Conservation (phyloP, 371 early-diverging fungal species). For the Mortierella sp. region DNA sequence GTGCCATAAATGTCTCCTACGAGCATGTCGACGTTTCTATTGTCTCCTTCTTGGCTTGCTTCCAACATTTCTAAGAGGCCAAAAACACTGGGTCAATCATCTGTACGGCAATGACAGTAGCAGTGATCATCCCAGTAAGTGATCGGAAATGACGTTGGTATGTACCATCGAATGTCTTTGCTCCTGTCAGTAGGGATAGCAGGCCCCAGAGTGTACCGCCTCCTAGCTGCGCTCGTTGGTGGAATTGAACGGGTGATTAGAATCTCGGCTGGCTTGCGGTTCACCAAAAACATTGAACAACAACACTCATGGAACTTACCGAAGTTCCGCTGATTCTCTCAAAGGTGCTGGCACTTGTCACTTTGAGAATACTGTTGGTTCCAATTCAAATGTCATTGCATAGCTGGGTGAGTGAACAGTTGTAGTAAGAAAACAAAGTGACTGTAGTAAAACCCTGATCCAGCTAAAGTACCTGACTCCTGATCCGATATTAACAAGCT, state of each 20-base stretch:
- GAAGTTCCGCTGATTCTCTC: conserved; percentile 94
- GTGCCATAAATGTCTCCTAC: conserved; percentile 98
- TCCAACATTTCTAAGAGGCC: conserved; percentile 87
- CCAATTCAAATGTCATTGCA: not conserved
- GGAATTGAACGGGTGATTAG: too few relatives aligned
- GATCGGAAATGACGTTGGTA: too few relatives aligned
- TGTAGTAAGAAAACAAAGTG: not conserved
- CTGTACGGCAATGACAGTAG: too few relatives aligned
- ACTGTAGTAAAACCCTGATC: not conserved
- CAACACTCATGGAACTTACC: conserved; percentile 54
- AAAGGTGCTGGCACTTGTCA: conserved; percentile 81
- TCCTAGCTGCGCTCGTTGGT: conserved; percentile 71
- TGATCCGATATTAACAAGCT: conserved; percentile 93
- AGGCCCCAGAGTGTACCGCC: conserved; percentile 99
- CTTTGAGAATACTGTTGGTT: conserved; percentile 81
- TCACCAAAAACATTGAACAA: not conserved
- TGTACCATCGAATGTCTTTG: conserved; percentile 85
- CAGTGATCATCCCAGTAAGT: not conserved
- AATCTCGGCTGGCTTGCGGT: too few relatives aligned
- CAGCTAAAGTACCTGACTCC: conserved; percentile 77
- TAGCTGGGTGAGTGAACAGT: not conserved
- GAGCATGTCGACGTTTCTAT: conserved; percentile 92
- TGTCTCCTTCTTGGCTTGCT: conserved; percentile 90
- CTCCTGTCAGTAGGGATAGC: conserved; percentile 85
- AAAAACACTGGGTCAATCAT: not conserved